Evolutionary conservation across 1,139 yeast genomes (phyloP).

Genomic region (Geotrichum reessii): DNA sequence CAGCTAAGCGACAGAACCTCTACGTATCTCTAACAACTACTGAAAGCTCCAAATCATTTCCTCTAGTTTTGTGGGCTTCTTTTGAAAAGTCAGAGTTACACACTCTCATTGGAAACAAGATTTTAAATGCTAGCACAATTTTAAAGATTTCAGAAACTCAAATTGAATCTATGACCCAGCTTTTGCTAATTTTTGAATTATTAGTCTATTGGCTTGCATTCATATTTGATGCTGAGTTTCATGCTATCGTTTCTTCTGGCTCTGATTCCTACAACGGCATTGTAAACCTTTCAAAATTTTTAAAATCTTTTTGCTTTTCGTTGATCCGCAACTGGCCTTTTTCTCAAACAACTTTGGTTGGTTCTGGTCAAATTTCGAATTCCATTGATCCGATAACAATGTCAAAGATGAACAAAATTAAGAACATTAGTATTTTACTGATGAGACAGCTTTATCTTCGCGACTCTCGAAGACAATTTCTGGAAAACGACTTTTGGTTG

Average conservation of each 20-base stretch:
- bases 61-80: conserved; percentile 27
- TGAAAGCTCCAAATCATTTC: conserved; percentile 1
- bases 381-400: background rate
- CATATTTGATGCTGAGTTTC: conserved; percentile 63
- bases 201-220: conserved; percentile 56
- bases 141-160: background rate
- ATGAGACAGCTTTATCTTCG: conserved; percentile 64
- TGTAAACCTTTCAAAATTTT: conserved; percentile 43
- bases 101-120: conserved; percentile 6
- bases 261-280: conserved; percentile 47
- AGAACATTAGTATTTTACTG: conserved; percentile 34
- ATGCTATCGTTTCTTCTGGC: conserved; percentile 23
- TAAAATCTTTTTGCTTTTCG: conserved; percentile 52
- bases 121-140: conserved; percentile 13
- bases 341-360: background rate
- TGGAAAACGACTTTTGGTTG: conserved; percentile 56
- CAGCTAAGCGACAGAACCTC: conserved; percentile 26
- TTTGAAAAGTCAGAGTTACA: conserved; percentile 21
- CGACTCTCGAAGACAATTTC: conserved; percentile 58
- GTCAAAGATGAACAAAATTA: conserved; percentile 6
- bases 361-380: background rate
- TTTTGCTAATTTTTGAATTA: conserved; percentile 44
- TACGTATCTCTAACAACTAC: conserved; percentile 24
- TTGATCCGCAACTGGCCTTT: conserved; percentile 44
- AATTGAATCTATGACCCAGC: conserved; percentile 23